Conservation (phyloP, 1,284 basidiomycete genomes). For the Austroboletus niveus region DNA sequence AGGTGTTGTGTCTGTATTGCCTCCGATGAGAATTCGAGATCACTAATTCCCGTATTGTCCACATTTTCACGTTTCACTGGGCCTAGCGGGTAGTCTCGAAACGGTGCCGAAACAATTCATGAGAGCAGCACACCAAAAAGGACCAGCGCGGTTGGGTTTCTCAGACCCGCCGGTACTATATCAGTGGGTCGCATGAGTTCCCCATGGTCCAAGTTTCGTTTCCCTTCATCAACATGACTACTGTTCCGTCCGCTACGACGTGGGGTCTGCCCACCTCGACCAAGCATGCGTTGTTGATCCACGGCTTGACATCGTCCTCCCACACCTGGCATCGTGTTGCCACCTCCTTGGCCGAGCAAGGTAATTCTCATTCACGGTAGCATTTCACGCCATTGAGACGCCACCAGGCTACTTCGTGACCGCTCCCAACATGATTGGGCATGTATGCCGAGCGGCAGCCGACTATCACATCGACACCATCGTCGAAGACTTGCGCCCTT, state of each 20-base stretch:
- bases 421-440: conserved; percentile 27
- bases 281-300: conserved; percentile 21
- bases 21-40: too few relatives aligned
- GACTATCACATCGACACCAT: conserved; percentile 18
- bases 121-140: too few relatives aligned
- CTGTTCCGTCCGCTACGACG: conserved; percentile 9
- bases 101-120: too few relatives aligned
- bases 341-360: conserved; percentile 15
- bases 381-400: neutral
- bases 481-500: conserved; percentile 21
- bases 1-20: too few relatives aligned
- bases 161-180: too few relatives aligned
- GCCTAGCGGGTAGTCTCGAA: too few relatives aligned
- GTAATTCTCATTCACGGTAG: conserved; percentile 1
- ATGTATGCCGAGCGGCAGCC: conserved; percentile 10
- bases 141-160: too few relatives aligned
- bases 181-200: too few relatives aligned
- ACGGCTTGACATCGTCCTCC: conserved; percentile 22
- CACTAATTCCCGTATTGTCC: too few relatives aligned
- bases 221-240: too few relatives aligned
- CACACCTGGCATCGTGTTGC: conserved; percentile 24
- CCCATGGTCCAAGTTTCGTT: too few relatives aligned
- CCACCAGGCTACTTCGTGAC: conserved; percentile 24
- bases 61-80: too few relatives aligned
- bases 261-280: conserved; percentile 18